A percentile compares a stretch with the other conserved stretches of the same genome.
These are phyloP conservation scores for Phyllosticta capitalensis DNA, from an alignment of 2,329 filamentous ascomycete genomes.

Conservation along the genomic window DNA sequence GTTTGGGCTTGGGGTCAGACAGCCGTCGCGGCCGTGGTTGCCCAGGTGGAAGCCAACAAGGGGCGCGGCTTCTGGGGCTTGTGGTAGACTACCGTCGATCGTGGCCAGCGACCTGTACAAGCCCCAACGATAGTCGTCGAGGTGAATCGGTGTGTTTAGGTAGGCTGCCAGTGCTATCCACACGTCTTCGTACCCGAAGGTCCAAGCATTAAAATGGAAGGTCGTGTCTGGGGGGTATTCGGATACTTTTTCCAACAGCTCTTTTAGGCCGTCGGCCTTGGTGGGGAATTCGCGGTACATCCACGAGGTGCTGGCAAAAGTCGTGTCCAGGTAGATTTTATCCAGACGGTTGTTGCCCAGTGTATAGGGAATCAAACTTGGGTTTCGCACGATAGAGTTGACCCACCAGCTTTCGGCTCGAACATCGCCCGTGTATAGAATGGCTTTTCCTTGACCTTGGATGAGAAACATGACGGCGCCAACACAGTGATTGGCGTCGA, in stretches of 20 bases:
- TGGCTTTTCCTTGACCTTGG: slow-evolving; percentile 57
- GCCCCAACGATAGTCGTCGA: slow-evolving; percentile 68
- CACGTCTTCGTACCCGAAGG: slow-evolving; percentile 86
- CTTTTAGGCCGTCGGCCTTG: slow-evolving; percentile 65
- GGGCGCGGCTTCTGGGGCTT: slow-evolving; percentile 53
- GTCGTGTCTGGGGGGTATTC: slow-evolving; percentile 62
- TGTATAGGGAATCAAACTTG: slow-evolving; percentile 65
- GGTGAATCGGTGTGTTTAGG: slow-evolving; percentile 63
- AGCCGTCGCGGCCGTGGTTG: slow-evolving; percentile 60
- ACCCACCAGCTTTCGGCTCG: slow-evolving; percentile 83
- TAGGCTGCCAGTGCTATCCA: slow-evolving; percentile 72
- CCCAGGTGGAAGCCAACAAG: slow-evolving; percentile 67
- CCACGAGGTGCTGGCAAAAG: slow-evolving; percentile 50
- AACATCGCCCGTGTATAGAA: slow-evolving; percentile 85
- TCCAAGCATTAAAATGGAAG: slow-evolving; percentile 85
- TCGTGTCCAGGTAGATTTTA: slow-evolving; percentile 83
- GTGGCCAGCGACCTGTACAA: slow-evolving; percentile 56
- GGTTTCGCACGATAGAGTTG: slow-evolving; percentile 59
- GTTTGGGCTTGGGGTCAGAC: slow-evolving; percentile 53
- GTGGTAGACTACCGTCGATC: slow-evolving; percentile 24
- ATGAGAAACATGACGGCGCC: slow-evolving; percentile 91
- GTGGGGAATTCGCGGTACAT: slow-evolving; percentile 45
- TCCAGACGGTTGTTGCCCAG: slow-evolving; percentile 46
- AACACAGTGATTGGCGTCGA: slow-evolving; percentile 87
- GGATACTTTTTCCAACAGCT: slow-evolving; percentile 60